Conservation (phyloP, 306 rosid species). For the Albizia julibrissin region DNA sequence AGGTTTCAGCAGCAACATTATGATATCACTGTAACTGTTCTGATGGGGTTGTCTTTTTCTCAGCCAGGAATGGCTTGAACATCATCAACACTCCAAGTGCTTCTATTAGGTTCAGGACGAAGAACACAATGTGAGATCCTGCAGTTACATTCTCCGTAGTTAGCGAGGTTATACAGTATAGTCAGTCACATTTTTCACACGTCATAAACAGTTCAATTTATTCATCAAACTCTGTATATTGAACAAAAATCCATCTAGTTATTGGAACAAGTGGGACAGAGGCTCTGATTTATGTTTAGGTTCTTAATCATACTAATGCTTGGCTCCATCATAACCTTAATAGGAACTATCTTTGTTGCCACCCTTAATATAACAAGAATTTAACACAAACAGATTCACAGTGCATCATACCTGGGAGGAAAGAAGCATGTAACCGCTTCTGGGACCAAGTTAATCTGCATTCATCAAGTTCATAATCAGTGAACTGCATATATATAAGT, state of each 20-base stretch:
- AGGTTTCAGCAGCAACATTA: neutral
- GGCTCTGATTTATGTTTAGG: neutral
- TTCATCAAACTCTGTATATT: neutral
- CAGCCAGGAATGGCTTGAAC: slow-evolving; percentile 50
- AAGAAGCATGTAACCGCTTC: slow-evolving; percentile 44
- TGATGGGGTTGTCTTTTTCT: slow-evolving; percentile 19
- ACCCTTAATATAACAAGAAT: neutral
- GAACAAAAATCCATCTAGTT: neutral
- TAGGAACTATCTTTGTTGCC: neutral
- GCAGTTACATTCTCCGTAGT: slow-evolving; percentile 20
- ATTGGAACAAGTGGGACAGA: no score
- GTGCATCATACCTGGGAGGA: slow-evolving; percentile 48
- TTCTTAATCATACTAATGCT: neutral
- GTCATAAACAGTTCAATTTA: neutral
- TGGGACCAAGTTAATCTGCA: slow-evolving; percentile 57
- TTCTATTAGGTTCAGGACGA: slow-evolving; percentile 39
- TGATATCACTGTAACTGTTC: slow-evolving; percentile 15
- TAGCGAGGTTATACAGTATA: neutral
- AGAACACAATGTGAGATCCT: slow-evolving; percentile 50
- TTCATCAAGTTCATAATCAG: slow-evolving; percentile 19
- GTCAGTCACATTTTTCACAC: neutral
- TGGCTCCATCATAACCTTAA: neutral
- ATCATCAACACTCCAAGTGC: slow-evolving; percentile 43
- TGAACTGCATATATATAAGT: neutral
- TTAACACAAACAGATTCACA: slow-evolving; percentile 8